Evolutionary conservation across 768 basidiomycete genomes (phyloP).

Genomic region (Gloeophyllum trabeum): DNA sequence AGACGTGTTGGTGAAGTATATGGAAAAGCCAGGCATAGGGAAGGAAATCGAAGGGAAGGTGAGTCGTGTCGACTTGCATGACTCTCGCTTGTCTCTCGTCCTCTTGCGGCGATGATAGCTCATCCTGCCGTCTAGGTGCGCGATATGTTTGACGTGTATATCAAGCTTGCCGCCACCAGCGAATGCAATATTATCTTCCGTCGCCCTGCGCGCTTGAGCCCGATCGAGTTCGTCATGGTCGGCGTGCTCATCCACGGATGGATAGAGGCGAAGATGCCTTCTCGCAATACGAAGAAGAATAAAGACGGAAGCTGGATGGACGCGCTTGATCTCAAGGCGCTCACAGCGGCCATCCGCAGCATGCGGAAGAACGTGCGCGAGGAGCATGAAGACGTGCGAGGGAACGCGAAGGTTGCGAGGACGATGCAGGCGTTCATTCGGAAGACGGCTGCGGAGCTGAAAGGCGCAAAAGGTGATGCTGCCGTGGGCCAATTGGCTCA

Average conservation of each 20-base stretch:
- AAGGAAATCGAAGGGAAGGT: no score
- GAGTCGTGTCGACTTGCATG: not conserved
- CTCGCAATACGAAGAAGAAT: conserved; percentile 34
- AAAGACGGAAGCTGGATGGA: no score
- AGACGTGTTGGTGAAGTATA: no score
- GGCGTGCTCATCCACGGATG: conserved; percentile 42
- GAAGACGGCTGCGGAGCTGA: conserved; percentile 14
- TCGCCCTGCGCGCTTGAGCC: conserved; percentile 41
- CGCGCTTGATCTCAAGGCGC: conserved; percentile 23
- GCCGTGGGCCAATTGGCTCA: not conserved
- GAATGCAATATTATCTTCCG: conserved; percentile 25
- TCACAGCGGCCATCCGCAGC: conserved; percentile 31
- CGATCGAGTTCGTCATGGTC: conserved; percentile 56
- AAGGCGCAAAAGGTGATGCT: conserved; percentile 10
- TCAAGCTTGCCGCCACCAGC: conserved; percentile 28
- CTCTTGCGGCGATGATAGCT: conserved; percentile 6
- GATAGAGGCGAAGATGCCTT: no score
- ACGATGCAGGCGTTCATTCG: conserved; percentile 43
- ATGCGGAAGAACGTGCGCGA: conserved; percentile 48
- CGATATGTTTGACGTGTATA: conserved; percentile 35
- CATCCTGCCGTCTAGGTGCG: conserved; percentile 17
- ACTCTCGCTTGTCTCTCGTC: not conserved
- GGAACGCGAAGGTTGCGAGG: conserved; percentile 47
- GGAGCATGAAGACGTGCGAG: conserved; percentile 51
- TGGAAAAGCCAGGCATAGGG: no score